These are phyloP conservation scores for Croton setiger DNA, from an alignment of 441 rosid genomes.

Conservation along the genomic window DNA sequence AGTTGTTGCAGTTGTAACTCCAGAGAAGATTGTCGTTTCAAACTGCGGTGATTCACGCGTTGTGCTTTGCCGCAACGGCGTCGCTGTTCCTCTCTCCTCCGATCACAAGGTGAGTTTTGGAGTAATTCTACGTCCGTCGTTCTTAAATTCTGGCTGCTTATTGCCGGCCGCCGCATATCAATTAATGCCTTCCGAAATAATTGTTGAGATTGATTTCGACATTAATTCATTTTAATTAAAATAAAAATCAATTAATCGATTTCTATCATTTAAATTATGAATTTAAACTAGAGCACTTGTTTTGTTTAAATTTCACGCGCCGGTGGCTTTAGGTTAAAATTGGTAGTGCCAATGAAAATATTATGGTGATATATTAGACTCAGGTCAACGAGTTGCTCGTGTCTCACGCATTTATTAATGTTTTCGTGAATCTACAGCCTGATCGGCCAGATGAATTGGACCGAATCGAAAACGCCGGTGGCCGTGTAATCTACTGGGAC, in stretches of 20 bases:
- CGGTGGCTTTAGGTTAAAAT: too few relatives aligned
- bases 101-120: conserved; percentile 70
- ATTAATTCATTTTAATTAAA: too few relatives aligned
- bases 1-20: conserved; percentile 69
- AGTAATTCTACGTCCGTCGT: not conserved
- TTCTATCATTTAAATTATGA: too few relatives aligned
- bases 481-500: conserved; percentile 93
- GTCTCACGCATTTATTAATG: not conserved
- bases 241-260: too few relatives aligned
- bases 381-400: not conserved
- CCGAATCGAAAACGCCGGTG: conserved; percentile 77
- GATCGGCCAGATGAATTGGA: conserved; percentile 85
- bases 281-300: too few relatives aligned
- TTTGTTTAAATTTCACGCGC: not conserved
- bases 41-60: conserved; percentile 97
- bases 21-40: conserved; percentile 61
- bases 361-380: not conserved
- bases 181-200: too few relatives aligned
- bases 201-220: too few relatives aligned
- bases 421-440: conserved; percentile 42
- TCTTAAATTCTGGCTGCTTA: not conserved
- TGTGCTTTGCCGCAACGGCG: conserved; percentile 76
- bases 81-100: conserved; percentile 61
- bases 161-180: not conserved
- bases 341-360: not conserved